Conservation (phyloP, 2,329 filamentous ascomycete genomes). For the Monosporascus ibericus region DNA sequence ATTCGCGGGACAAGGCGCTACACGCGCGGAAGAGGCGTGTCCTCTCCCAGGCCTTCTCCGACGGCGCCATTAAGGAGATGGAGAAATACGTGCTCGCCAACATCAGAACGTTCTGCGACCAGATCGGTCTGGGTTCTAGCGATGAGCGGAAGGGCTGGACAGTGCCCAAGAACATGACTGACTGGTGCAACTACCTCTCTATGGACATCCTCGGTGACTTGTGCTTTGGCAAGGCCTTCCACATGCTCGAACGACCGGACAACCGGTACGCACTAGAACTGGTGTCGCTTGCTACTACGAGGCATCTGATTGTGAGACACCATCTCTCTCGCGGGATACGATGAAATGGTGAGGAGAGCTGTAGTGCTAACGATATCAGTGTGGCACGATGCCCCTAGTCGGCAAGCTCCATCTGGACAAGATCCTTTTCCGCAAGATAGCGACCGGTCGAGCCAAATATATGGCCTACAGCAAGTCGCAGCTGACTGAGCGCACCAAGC, state of each 20-base stretch:
- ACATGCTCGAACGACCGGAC: slow-evolving; percentile 52
- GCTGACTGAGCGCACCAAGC: slow-evolving; percentile 58
- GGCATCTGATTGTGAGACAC: slow-evolving; percentile 58
- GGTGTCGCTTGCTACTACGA: slow-evolving; percentile 61
- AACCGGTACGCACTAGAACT: slow-evolving; percentile 63
- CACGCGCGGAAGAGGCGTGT: slow-evolving; percentile 68
- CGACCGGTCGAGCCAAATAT: slow-evolving; percentile 60
- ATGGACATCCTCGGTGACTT: slow-evolving; percentile 58
- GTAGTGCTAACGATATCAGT: slow-evolving; percentile 33
- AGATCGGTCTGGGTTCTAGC: slow-evolving; percentile 38
- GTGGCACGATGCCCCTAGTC: slow-evolving; percentile 65
- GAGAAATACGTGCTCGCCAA: slow-evolving; percentile 62
- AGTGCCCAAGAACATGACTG: slow-evolving; percentile 52
- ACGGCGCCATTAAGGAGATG: slow-evolving; percentile 60
- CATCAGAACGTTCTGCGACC: slow-evolving; percentile 59
- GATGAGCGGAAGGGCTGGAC: slow-evolving; percentile 51
- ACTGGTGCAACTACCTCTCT: slow-evolving; percentile 56
- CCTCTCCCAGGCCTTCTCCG: slow-evolving; percentile 66
- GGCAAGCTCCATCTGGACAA: slow-evolving; percentile 62
- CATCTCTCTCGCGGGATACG: too few relatives aligned
- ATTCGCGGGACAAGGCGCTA: slow-evolving; percentile 59
- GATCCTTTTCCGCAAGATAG: slow-evolving; percentile 61
- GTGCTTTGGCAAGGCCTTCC: slow-evolving; percentile 56
- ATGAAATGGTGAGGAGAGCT: too few relatives aligned
- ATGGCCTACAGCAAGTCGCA: slow-evolving; percentile 66